These are phyloP conservation scores for Magnolia sinica DNA, from an alignment of 164 flowering plant species.

Conservation along the genomic window DNA sequence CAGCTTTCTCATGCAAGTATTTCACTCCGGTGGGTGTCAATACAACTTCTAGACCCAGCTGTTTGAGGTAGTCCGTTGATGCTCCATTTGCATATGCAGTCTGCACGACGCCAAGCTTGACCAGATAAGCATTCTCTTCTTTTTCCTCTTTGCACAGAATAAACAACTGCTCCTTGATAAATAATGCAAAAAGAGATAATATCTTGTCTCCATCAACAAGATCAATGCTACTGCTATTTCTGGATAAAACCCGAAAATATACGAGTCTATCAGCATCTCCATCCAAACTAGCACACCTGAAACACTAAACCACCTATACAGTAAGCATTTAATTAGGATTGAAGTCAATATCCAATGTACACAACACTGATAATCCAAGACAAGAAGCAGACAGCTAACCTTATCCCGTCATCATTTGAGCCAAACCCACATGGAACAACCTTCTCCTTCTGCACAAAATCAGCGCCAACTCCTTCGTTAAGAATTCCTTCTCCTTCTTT, in stretches of 20 bases:
- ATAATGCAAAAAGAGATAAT: constrained; percentile 77
- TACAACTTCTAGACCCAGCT: constrained; percentile 64
- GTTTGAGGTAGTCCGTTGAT: constrained; percentile 71
- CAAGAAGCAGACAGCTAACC: constrained; percentile 45
- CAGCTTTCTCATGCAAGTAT: constrained; percentile 84
- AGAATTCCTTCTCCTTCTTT: constrained; percentile 66
- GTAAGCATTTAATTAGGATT: constrained; percentile 14
- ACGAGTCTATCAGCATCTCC: constrained; percentile 98
- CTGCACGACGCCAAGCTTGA: constrained; percentile 72
- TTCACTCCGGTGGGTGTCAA: constrained; percentile 95
- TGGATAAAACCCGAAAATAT: constrained; percentile 52
- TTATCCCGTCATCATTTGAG: constrained; percentile 55
- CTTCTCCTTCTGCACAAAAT: constrained; percentile 96
- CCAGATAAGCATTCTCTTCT: constrained; percentile 21
- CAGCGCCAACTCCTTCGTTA: constrained; percentile 96
- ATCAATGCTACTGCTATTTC: constrained; percentile 38
- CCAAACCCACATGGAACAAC: constrained; percentile 65
- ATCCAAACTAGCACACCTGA: constrained; percentile 98
- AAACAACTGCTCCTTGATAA: constrained; percentile 68
- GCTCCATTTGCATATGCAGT: constrained; percentile 99
- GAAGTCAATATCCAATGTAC: not conserved
- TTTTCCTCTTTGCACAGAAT: constrained; percentile 32
- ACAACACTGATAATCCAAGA: constrained; percentile 1
- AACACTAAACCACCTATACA: constrained; percentile 38
- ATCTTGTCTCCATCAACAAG: constrained; percentile 98